Evolutionary conservation across 768 basidiomycete species (phyloP).

Genomic region (Cantharellus cinnabarinus): DNA sequence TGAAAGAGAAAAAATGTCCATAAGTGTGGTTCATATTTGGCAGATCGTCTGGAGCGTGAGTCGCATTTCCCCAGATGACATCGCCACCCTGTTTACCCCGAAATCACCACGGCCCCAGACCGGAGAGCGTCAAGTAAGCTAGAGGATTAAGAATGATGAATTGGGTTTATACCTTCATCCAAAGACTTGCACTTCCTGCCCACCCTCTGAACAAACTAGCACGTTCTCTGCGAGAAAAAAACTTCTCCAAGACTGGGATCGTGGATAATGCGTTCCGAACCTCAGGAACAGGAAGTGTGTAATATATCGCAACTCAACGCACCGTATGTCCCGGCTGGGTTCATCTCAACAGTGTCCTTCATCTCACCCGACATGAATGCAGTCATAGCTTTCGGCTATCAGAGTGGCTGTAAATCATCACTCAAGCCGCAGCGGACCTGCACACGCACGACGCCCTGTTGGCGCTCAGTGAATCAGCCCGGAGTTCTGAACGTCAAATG

Average conservation of each 20-base stretch:
- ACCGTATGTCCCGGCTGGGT: constrained; percentile 65
- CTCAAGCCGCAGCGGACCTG: neutral
- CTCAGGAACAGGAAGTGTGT: neutral
- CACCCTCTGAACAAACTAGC: constrained; percentile 82
- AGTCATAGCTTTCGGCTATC: constrained; percentile 81
- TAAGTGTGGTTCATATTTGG: constrained; percentile 29
- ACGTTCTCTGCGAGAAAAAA: constrained; percentile 80
- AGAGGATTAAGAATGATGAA: neutral
- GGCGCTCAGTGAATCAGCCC: no score
- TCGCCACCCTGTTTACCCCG: constrained; percentile 42
- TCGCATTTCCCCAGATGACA: constrained; percentile 59
- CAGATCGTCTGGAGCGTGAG: constrained; percentile 64
- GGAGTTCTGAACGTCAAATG: neutral
- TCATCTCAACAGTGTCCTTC: constrained; percentile 77
- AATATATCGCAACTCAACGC: constrained; percentile 6
- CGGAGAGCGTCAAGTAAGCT: neutral
- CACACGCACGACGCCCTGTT: neutral
- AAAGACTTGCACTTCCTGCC: constrained; percentile 86
- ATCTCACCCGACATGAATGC: constrained; percentile 93
- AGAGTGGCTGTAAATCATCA: neutral
- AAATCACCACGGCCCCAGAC: neutral
- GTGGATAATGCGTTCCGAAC: constrained; percentile 12
- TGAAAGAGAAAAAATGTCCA: constrained; percentile 70
- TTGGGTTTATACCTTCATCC: constrained; percentile 51
- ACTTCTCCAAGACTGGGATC: constrained; percentile 48